A percentile compares a stretch with the other conserved stretches of the same genome.
Conservation (phyloP, 495 filamentous ascomycete species). For the Penicillium canescens region DNA sequence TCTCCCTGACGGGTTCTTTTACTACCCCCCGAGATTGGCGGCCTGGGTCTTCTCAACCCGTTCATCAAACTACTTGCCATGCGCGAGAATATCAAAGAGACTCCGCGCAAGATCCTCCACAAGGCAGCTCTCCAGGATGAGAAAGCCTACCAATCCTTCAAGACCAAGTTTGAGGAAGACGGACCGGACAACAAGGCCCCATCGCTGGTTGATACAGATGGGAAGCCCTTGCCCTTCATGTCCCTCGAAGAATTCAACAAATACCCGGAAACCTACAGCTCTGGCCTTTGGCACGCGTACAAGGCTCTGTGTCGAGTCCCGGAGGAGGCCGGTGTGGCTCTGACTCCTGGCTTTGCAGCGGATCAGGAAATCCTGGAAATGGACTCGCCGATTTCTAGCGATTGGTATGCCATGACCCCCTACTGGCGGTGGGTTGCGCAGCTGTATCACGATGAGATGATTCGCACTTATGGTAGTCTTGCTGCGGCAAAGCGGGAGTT, state of each 20-base stretch:
- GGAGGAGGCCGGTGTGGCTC: slow-evolving; percentile 30
- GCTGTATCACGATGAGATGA: slow-evolving; percentile 59
- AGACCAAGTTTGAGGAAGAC: slow-evolving; percentile 43
- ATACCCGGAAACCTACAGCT: slow-evolving; percentile 51
- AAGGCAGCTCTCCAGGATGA: slow-evolving; percentile 46
- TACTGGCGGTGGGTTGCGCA: slow-evolving; percentile 66
- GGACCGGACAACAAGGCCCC: slow-evolving; percentile 10
- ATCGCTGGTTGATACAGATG: slow-evolving; percentile 12
- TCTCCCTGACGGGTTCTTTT: slow-evolving; percentile 70
- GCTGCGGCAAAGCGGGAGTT: slow-evolving; percentile 61
- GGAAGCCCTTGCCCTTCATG: slow-evolving; percentile 43
- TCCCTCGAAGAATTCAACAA: slow-evolving; percentile 53
- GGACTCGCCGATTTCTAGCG: slow-evolving; percentile 19
- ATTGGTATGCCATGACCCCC: slow-evolving; percentile 47
- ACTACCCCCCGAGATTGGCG: slow-evolving; percentile 62
- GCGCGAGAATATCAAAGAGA: slow-evolving; percentile 50
- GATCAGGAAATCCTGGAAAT: slow-evolving; percentile 27
- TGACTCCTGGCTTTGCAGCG: slow-evolving; percentile 25
- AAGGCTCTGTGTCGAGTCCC: slow-evolving; percentile 39
- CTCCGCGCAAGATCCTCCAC: slow-evolving; percentile 44
- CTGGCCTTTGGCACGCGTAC: slow-evolving; percentile 33
- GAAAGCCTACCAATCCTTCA: slow-evolving; percentile 45
- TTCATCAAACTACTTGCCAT: slow-evolving; percentile 55
- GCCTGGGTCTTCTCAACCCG: slow-evolving; percentile 57
- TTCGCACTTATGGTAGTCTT: slow-evolving; percentile 59